Percentiles rank a stretch among this genome's conserved stretches.
These are phyloP conservation scores for Xylaria arbuscula DNA, from an alignment of 2,329 filamentous ascomycete genomes.

Conservation along the genomic window DNA sequence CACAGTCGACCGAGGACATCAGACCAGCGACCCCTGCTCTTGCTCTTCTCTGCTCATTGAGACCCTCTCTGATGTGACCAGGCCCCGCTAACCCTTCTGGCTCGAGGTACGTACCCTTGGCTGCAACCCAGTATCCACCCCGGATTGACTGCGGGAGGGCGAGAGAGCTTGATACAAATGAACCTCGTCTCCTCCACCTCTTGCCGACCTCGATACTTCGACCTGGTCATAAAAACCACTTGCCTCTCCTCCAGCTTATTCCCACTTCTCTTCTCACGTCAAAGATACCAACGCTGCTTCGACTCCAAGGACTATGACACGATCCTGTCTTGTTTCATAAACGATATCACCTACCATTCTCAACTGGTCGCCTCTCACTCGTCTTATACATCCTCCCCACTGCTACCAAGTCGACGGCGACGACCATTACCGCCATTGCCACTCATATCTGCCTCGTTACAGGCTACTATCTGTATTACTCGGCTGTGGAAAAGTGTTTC, in stretches of 20 bases:
- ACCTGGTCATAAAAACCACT: conserved; percentile 37
- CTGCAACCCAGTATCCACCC: conserved; percentile 34
- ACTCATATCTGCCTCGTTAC: conserved; percentile 12
- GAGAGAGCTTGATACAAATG: conserved; percentile 50
- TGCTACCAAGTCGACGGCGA: conserved; percentile 24
- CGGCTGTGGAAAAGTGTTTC: conserved; percentile 6
- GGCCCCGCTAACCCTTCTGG: conserved; percentile 27
- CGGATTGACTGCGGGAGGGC: conserved; percentile 38
- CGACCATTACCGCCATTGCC: neutral
- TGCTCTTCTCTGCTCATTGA: conserved; percentile 43
- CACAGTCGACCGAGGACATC: conserved; percentile 40
- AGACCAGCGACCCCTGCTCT: conserved; percentile 38
- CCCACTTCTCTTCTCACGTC: conserved; percentile 19
- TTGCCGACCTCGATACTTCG: conserved; percentile 34
- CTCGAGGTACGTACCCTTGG: conserved; percentile 39
- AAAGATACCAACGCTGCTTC: conserved; percentile 20
- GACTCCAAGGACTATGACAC: conserved; percentile 41
- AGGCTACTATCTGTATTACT: conserved; percentile 13
- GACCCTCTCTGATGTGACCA: conserved; percentile 48
- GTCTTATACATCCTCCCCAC: conserved; percentile 36
- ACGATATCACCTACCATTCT: conserved; percentile 28
- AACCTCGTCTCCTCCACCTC: conserved; percentile 47
- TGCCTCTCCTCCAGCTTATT: conserved; percentile 31
- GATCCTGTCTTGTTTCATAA: conserved; percentile 22
- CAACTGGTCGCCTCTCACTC: conserved; percentile 25